A percentile compares a stretch with the other conserved stretches of the same genome.
Evolutionary conservation across 2,329 filamentous ascomycete species (phyloP).

Genomic region (Parascedosporium putredinis): DNA sequence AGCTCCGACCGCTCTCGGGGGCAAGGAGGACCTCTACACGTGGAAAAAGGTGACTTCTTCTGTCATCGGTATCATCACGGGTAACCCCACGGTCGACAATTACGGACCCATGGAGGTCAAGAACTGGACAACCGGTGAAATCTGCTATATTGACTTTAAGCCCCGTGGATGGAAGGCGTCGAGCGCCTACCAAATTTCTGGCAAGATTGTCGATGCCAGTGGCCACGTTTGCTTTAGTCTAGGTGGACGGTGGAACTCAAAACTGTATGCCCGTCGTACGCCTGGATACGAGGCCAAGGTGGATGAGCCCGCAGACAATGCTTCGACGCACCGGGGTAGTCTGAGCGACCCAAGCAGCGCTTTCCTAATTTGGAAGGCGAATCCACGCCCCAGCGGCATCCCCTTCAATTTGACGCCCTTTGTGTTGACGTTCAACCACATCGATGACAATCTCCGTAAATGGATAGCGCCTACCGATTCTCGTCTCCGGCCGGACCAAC

Average conservation of each 20-base stretch:
- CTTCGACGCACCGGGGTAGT: slow-evolving; percentile 33
- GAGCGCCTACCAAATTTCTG: slow-evolving; percentile 78
- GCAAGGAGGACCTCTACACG: slow-evolving; percentile 80
- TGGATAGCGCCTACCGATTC: slow-evolving; percentile 88
- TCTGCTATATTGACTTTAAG: slow-evolving; percentile 88
- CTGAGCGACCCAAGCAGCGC: slow-evolving; percentile 56
- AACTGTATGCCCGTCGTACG: slow-evolving; percentile 86
- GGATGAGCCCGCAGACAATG: slow-evolving; percentile 42
- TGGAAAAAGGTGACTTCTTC: slow-evolving; percentile 99
- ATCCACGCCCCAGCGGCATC: slow-evolving; percentile 68
- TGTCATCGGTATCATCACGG: slow-evolving; percentile 96
- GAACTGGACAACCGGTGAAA: slow-evolving; percentile 91
- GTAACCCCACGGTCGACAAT: slow-evolving; percentile 93
- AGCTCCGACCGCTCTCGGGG: slow-evolving; percentile 66
- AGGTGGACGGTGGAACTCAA: slow-evolving; percentile 94
- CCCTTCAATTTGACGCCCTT: slow-evolving; percentile 98
- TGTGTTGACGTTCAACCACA: slow-evolving; percentile 84
- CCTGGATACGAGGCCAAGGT: slow-evolving; percentile 76
- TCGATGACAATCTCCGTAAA: slow-evolving; percentile 69
- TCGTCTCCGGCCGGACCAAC: slow-evolving; percentile 82
- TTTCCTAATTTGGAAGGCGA: slow-evolving; percentile 87
- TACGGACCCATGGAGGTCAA: slow-evolving; percentile 96
- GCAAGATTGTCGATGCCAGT: slow-evolving; percentile 69
- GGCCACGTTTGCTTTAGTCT: slow-evolving; percentile 82
- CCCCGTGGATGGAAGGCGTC: slow-evolving; percentile 90